These are phyloP conservation scores for Calophaca sinica DNA, from an alignment of 306 rosid species.

Conservation along the genomic window DNA sequence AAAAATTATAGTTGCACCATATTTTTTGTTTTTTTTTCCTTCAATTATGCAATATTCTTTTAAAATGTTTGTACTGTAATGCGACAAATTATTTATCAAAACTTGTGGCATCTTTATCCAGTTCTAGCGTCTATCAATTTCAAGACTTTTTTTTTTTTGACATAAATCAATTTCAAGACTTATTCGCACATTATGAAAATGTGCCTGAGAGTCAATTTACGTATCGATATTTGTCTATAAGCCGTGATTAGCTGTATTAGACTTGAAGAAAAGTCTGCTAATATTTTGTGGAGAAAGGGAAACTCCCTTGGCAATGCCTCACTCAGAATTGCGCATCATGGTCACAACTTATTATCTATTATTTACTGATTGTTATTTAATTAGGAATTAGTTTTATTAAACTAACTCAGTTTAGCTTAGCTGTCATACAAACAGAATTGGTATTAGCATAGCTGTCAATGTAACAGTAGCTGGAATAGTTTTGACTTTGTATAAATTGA, in stretches of 20 bases:
- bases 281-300: constrained; percentile 39
- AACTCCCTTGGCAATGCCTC: constrained; percentile 19
- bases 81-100: constrained; percentile 9
- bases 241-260: constrained; percentile 19
- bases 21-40: background rate
- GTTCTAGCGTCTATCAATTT: constrained; percentile 15
- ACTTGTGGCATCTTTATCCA: constrained; percentile 2
- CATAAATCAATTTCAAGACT: too few relatives aligned
- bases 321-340: background rate
- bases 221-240: background rate
- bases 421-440: too few relatives aligned
- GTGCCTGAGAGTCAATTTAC: background rate
- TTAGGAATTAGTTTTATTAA: too few relatives aligned
- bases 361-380: background rate
- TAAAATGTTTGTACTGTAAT: background rate
- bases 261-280: constrained; percentile 40
- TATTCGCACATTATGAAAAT: constrained; percentile 5
- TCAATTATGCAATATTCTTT: background rate
- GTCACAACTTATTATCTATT: background rate
- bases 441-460: too few relatives aligned
- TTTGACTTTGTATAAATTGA: too few relatives aligned
- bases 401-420: too few relatives aligned
- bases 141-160: too few relatives aligned
- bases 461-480: too few relatives aligned
- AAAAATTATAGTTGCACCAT: background rate